Evolutionary conservation across 441 rosid species (phyloP), one percentile per base, ranked within the genome.

Genomic region (Oxalis stricta): DNA sequence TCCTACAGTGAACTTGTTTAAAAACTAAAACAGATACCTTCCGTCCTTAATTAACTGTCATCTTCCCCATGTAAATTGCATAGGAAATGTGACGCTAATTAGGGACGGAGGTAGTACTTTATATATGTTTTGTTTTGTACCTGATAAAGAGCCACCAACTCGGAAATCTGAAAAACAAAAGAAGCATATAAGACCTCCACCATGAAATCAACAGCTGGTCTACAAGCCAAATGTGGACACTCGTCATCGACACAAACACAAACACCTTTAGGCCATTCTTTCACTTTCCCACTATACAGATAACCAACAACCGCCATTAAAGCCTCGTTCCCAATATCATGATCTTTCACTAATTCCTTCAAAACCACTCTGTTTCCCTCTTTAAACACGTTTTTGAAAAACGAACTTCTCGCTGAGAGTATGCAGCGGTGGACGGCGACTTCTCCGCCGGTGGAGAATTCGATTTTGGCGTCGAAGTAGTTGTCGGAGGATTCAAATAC

Each of bases 371-470:
- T 75, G 7, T 47, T 61, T 33, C 38, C 52, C 58, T 37, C n/a
- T 71, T 60, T 46, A n/a, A 74, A 61, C 19, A 63, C 59, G 42
- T 19, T 42, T 59, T 66, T 74, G 57, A 85, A 85, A 22, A 77
- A 63, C 11, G 71, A 59, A 20, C 74, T 73, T 50, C 94, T 71
- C 9, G 74, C 78, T 0, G 92, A 65, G 3, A 89, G 60, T 68
- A 89, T 64, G 69, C 94, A 89, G 38, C 89, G 79, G 66, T 89
- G 96, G 33, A 85, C 76, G 7, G 71, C 37, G 17, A 85, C 55
- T 36, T 72, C 80, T 0, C 36, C 50, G 31, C 82, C 84, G 19
- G 41, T 49, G 22, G 68, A 7, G 41, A 67, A 59, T 40, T 39
- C 61, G 5, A 79, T 66, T 41, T 66, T 73, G 7, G 91, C 91